Percentiles rank a stretch among this genome's conserved stretches.
Conservation (phyloP, 495 filamentous ascomycete genomes). For the Cairneyella variabilis region DNA sequence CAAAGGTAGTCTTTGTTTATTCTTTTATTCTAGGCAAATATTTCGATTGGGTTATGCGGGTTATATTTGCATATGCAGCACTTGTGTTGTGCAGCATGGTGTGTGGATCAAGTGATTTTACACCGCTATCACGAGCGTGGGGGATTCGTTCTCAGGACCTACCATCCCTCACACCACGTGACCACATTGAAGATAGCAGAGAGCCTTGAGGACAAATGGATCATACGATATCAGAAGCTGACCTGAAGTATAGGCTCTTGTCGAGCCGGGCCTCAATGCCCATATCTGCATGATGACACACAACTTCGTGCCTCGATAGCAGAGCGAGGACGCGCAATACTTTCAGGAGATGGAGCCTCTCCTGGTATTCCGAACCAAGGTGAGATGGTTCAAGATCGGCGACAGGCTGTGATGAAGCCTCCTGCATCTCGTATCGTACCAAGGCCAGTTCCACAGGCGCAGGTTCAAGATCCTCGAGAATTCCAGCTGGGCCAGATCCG, state of each 20-base stretch:
- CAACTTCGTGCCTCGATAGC: constrained; percentile 2
- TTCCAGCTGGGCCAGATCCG: constrained; percentile 77
- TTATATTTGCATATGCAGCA: constrained; percentile 16
- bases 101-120: constrained; percentile 21
- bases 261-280: constrained; percentile 22
- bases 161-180: constrained; percentile 14
- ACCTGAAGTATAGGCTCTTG: constrained; percentile 20
- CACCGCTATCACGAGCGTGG: constrained; percentile 10
- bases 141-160: background rate
- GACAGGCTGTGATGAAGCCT: constrained; percentile 23
- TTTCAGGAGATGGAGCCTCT: constrained; percentile 2
- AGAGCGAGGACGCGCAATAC: background rate
- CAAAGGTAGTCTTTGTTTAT: constrained; percentile 17
- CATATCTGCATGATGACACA: constrained; percentile 25
- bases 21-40: constrained; percentile 15
- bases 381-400: constrained; percentile 22
- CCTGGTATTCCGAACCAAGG: background rate
- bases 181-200: background rate
- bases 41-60: constrained; percentile 19
- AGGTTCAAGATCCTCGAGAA: constrained; percentile 63
- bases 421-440: constrained; percentile 47
- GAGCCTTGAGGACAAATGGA: background rate
- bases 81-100: constrained; percentile 25
- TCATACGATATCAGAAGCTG: constrained; percentile 18
- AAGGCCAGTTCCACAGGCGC: constrained; percentile 62